Evolutionary conservation across 192 early-diverging fungal genomes (phyloP), one percentile per base, ranked within the genome.

Genomic region (Backusella morwellensis): DNA sequence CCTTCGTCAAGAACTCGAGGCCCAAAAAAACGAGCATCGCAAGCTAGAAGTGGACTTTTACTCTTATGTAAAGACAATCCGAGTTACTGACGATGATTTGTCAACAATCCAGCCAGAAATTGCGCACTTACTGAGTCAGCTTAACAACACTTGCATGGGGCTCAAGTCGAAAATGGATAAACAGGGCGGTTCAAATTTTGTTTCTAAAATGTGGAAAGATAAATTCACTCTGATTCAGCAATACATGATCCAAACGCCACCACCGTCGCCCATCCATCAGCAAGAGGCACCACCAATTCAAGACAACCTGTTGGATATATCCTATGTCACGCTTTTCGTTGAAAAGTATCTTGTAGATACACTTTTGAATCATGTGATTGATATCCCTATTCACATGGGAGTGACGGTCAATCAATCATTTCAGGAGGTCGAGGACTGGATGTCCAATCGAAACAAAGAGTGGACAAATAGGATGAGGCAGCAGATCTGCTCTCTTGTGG

Each of bases 41-140:
- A 75, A 75, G 2, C 42, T 80, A 44, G 79, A 80, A 54, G 32
- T 38, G 1, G 76, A 76, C 35, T 80, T 76, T 69, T 80, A 76
- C 29, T 67, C 79, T 1, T 75, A 80, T 36, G 54, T 80, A 35
- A 36, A 54, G 11, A 26, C 79, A 4, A 83, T 87, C 63, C 86
- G 86, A 15, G 86, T 84, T 21, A 87, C 86, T 0, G 86, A 87
- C 38, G 86, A 87, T 52, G 86, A 87, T 54, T 70, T 85, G 26
- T 84, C 83, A 7, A 87, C 86, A 23, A 83, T 87, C 36, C 81
- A 87, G 40, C 74, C 80, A 35, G 77, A 84, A 23, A 68, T 87
- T 42, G 75, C 77, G 6, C 67, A 85, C 32, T 68, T 87, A 21
- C 44, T 74, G 14, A 75, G 78, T 17, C 72, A 79, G 35, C 17